Conservation (phyloP, 345 rosid genomes). For the Turnera subulata region DNA sequence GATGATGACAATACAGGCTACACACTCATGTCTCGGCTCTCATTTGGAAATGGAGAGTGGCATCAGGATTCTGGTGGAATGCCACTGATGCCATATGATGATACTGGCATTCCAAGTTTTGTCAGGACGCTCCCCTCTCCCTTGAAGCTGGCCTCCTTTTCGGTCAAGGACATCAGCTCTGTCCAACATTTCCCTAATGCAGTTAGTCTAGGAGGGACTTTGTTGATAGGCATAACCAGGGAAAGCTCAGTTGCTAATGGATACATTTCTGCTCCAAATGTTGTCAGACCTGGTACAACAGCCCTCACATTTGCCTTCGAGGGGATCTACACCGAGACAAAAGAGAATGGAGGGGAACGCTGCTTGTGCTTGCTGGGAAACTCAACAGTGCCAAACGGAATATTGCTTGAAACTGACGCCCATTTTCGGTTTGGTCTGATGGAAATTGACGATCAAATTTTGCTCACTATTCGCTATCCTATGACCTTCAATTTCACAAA, state of each 20-base stretch:
- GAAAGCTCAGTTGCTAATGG: slow-evolving; percentile 3
- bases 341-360: slow-evolving; percentile 9
- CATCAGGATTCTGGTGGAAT: slow-evolving; percentile 10
- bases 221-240: neutral
- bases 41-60: slow-evolving; percentile 24
- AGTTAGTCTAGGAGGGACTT: neutral
- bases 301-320: slow-evolving; percentile 5
- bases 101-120: neutral
- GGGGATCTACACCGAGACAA: slow-evolving; percentile 15
- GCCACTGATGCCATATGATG: slow-evolving; percentile 26
- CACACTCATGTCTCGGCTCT: slow-evolving; percentile 9
- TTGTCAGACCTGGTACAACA: slow-evolving; percentile 6
- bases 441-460: slow-evolving; percentile 3
- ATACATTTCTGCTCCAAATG: neutral
- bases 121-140: neutral
- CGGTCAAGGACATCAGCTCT: slow-evolving; percentile 6
- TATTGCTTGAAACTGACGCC: neutral
- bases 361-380: slow-evolving; percentile 23
- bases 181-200: slow-evolving; percentile 7
- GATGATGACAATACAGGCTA: slow-evolving; percentile 1
- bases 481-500: slow-evolving; percentile 7
- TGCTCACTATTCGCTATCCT: slow-evolving; percentile 15
- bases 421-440: neutral
- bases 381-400: slow-evolving; percentile 1
- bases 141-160: slow-evolving; percentile 15